Conservation (phyloP, 1,284 basidiomycete species). For the Papiliotrema flavescens region DNA sequence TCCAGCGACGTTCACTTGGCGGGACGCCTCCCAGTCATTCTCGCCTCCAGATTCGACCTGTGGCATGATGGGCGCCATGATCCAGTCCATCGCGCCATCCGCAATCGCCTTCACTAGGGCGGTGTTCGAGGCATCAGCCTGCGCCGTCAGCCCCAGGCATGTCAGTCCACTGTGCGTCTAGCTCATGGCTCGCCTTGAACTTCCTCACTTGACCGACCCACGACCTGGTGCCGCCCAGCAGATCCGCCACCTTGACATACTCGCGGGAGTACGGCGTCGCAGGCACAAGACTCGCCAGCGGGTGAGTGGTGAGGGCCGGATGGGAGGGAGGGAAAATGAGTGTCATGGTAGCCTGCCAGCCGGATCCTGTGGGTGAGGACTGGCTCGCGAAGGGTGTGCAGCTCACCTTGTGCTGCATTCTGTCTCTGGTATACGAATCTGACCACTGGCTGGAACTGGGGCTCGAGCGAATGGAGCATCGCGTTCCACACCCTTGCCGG, state of each 20-base stretch:
- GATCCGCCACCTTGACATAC: slow-evolving; percentile 19
- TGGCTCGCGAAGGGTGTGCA: not conserved
- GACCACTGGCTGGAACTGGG: slow-evolving; percentile 29
- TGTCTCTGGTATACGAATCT: slow-evolving; percentile 7
- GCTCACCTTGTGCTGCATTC: slow-evolving; percentile 7
- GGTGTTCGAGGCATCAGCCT: slow-evolving; percentile 34
- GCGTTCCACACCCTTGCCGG: slow-evolving; percentile 38
- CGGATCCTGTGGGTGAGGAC: not conserved
- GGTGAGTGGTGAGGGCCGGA: slow-evolving; percentile 21
- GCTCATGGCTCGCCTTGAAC: slow-evolving; percentile 24
- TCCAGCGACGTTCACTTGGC: no score
- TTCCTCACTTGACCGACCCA: slow-evolving; percentile 24
- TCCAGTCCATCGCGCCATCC: slow-evolving; percentile 4
- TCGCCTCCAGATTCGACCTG: no score
- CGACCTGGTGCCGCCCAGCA: slow-evolving; percentile 22
- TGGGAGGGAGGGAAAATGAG: slow-evolving; percentile 32
- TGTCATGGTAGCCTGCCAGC: slow-evolving; percentile 20
- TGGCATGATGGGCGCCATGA: no score
- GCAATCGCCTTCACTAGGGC: slow-evolving; percentile 22
- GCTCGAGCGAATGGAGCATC: slow-evolving; percentile 25
- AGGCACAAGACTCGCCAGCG: slow-evolving; percentile 16
- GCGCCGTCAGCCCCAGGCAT: slow-evolving; percentile 1
- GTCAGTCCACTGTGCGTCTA: not conserved
- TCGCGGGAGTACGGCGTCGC: slow-evolving; percentile 21
- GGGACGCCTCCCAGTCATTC: no score